phyloP scores from a whole-genome alignment of 805 yeast species.

The Candida sithepensis region DNA sequence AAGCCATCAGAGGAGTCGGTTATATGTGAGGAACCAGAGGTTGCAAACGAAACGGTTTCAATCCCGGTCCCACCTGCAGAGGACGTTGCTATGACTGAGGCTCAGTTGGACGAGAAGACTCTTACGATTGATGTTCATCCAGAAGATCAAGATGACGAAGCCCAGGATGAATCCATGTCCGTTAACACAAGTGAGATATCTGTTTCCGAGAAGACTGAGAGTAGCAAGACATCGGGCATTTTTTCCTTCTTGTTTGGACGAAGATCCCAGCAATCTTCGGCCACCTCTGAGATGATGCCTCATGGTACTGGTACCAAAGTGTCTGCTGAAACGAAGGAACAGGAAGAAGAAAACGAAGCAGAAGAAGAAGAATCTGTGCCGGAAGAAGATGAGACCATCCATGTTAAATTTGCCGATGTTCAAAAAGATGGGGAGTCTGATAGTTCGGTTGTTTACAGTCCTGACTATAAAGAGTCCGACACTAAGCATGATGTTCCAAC shows the following conservation, averaged over 20 bases:
- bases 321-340: neutral
- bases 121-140: neutral
- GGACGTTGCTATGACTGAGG: too few relatives aligned
- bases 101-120: neutral
- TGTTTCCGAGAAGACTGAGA: neutral
- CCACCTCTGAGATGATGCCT: too few relatives aligned
- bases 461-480: neutral
- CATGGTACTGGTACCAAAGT: too few relatives aligned
- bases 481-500: neutral
- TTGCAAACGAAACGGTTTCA: conserved; percentile 1
- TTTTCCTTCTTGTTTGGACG: neutral
- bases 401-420: conserved; percentile 3
- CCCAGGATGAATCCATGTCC: neutral
- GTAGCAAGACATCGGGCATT: neutral
- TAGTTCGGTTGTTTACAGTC: conserved; percentile 1
- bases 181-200: too few relatives aligned
- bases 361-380: conserved; percentile 3
- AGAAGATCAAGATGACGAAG: neutral
- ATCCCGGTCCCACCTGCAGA: neutral
- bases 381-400: too few relatives aligned
- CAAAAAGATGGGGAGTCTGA: neutral
- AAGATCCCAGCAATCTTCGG: neutral
- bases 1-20: neutral
- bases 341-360: neutral
- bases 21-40: neutral